These are phyloP conservation scores for Fusarium sp. DNA, from an alignment of 2,329 filamentous ascomycete genomes.

Conservation along the genomic window DNA sequence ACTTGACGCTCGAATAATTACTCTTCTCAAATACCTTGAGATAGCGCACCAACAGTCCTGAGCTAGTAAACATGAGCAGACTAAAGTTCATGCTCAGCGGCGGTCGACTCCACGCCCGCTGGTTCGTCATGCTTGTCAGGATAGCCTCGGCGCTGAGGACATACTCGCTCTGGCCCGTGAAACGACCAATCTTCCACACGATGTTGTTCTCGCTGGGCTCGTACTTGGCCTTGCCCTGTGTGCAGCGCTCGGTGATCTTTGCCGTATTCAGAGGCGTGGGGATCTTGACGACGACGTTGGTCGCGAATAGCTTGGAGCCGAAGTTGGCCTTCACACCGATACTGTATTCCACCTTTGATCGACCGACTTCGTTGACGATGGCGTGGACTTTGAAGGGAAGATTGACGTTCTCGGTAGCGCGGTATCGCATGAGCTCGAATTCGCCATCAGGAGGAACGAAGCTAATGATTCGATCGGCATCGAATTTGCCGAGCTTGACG, in stretches of 20 bases:
- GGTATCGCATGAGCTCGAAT: slow-evolving; percentile 98
- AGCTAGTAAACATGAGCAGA: slow-evolving; percentile 97
- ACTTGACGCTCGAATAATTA: slow-evolving; percentile 98
- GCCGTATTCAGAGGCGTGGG: slow-evolving; percentile 97
- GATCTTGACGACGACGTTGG: slow-evolving; percentile 93
- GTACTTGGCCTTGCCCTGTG: slow-evolving; percentile 97
- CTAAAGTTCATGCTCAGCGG: slow-evolving; percentile 93
- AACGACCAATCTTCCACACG: slow-evolving; percentile 98
- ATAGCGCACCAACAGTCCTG: slow-evolving; percentile 90
- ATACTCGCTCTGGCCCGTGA: slow-evolving; percentile 97
- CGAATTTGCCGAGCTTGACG: slow-evolving; percentile 96
- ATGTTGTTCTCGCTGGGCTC: slow-evolving; percentile 98
- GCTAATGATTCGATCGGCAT: slow-evolving; percentile 95
- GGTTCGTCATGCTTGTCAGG: slow-evolving; percentile 96
- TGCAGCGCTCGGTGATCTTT: slow-evolving; percentile 90
- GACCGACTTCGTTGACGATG: slow-evolving; percentile 97
- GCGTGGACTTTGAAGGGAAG: slow-evolving; percentile 98
- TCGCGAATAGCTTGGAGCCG: slow-evolving; percentile 94
- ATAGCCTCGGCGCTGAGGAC: slow-evolving; percentile 94
- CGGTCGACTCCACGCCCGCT: slow-evolving; percentile 95
- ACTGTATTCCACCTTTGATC: slow-evolving; percentile 98
- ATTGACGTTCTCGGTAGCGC: slow-evolving; percentile 98
- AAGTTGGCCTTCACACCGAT: slow-evolving; percentile 98
- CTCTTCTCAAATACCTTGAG: slow-evolving; percentile 99
- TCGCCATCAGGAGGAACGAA: slow-evolving; percentile 98